Base-by-base conservation (phyloP, 2,329 filamentous ascomycete genomes). In the Curvularia sp. region DNA sequence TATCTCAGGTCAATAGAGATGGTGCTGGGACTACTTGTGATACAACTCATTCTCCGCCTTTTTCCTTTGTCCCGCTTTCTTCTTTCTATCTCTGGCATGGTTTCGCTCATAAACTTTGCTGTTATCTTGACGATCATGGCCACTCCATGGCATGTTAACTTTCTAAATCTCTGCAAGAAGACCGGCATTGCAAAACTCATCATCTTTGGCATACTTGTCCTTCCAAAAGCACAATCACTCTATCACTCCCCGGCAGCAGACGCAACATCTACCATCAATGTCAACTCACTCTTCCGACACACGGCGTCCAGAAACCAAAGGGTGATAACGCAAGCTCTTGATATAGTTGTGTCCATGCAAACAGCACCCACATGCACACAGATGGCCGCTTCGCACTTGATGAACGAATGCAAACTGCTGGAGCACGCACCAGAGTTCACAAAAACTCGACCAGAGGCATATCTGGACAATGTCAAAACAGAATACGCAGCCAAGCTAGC, bases 401-500 rank as follows among this genome's bases (percentile, higher is more conserved):
- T 87, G 53, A 76, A 80, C 49, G 84, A 84, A 33, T 88, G 86
- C 66, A 80, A 84, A 63, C 73, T 78, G 0, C 75, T 86, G 26
- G 79, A 82, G 42, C 54, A 73, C 18, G 66, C 68, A 31, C 63
- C 71, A 24, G 66, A 67, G 8, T 70, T 73, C 33, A 64, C 64
- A 18, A 69, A 66, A 58, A 57, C 51, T 13, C 64, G 70, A 15
- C 66, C 67, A 7, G 73, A 76, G 38, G 60, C 65, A 4, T 65
- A 72, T 9, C 59, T 78, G n/a, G 75, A 77, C 39, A 71, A 71
- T 12, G 66, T 76, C 53, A 85, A 83, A 61, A 85, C 85, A 4
- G 79, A 86, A 31, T 89, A 88, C 62, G 86, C 87, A 2, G 84
- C 84, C 8, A 83, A 86, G 44, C 78, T 89, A 15, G 86, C 88